Conservation (phyloP, 441 rosid species). For the Gossypium davidsonii region DNA sequence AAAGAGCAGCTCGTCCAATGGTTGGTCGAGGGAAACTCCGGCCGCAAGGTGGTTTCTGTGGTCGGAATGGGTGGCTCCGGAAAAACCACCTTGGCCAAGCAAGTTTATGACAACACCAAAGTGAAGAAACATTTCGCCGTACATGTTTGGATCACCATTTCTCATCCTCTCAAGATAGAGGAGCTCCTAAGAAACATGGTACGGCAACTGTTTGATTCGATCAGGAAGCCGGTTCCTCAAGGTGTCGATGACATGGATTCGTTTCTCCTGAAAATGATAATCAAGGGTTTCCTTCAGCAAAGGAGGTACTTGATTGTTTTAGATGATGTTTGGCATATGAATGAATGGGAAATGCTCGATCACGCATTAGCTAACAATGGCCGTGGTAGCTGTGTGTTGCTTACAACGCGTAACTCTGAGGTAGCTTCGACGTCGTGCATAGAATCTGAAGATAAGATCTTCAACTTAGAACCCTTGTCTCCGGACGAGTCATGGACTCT, state of each 20-base stretch:
- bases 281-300: conserved; percentile 23
- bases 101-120: conserved; percentile 2
- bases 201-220: conserved; percentile 21
- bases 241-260: conserved; percentile 19
- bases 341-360: conserved; percentile 32
- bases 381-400: conserved; percentile 28
- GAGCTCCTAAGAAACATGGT: conserved; percentile 26
- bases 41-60: conserved; percentile 16
- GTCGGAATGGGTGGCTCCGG: conserved; percentile 33
- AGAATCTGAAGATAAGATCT: conserved; percentile 23
- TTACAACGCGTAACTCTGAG: conserved; percentile 22
- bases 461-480: conserved; percentile 22
- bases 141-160: conserved; percentile 5
- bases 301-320: conserved; percentile 34
- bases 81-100: conserved; percentile 16
- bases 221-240: conserved; percentile 20
- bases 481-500: conserved; percentile 26
- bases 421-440: conserved; percentile 2
- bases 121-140: conserved; percentile 16
- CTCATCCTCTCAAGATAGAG: conserved; percentile 18
- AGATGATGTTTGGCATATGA: conserved; percentile 33
- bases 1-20: conserved; percentile 25
- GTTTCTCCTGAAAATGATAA: conserved; percentile 16
- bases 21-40: conserved; percentile 16
- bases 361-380: conserved; percentile 21